Evolutionary conservation across 805 yeast genomes (phyloP).

Genomic region (Lachancea sp.): DNA sequence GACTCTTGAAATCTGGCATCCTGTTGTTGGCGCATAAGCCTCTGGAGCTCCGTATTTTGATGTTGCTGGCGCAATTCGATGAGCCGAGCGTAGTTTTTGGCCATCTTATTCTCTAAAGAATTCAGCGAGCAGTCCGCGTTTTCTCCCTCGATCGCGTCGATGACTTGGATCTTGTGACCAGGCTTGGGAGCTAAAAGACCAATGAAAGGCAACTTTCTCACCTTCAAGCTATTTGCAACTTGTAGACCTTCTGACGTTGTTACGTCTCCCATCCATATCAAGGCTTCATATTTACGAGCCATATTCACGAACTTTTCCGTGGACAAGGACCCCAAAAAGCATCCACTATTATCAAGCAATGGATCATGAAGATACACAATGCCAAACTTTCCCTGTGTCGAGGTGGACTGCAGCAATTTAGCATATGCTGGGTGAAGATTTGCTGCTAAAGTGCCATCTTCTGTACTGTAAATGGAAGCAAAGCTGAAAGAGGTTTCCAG

Average conservation of each 20-base stretch:
- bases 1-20: constrained; percentile 72
- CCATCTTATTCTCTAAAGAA: constrained; percentile 18
- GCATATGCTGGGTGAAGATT: constrained; percentile 64
- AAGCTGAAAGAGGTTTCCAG: constrained; percentile 13
- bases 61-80: constrained; percentile 55
- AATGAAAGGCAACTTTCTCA: constrained; percentile 72
- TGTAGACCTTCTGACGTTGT: constrained; percentile 79
- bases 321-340: constrained; percentile 50
- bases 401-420: constrained; percentile 66
- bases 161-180: constrained; percentile 30
- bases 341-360: constrained; percentile 54
- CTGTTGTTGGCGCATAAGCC: constrained; percentile 60
- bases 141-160: constrained; percentile 24
- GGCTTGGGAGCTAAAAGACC: constrained; percentile 70
- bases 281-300: constrained; percentile 44
- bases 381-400: constrained; percentile 63
- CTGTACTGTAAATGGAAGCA: constrained; percentile 25
- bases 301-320: constrained; percentile 43
- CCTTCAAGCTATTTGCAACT: constrained; percentile 66
- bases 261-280: constrained; percentile 86
- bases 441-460: constrained; percentile 17
- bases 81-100: constrained; percentile 34
- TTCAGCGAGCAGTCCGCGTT: constrained; percentile 14
- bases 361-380: constrained; percentile 68
- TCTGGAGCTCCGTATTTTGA: constrained; percentile 51